Percentiles rank a stretch among this genome's conserved stretches.
Conservation (phyloP, 2,329 filamentous ascomycete genomes). For the Alternaria alternata region DNA sequence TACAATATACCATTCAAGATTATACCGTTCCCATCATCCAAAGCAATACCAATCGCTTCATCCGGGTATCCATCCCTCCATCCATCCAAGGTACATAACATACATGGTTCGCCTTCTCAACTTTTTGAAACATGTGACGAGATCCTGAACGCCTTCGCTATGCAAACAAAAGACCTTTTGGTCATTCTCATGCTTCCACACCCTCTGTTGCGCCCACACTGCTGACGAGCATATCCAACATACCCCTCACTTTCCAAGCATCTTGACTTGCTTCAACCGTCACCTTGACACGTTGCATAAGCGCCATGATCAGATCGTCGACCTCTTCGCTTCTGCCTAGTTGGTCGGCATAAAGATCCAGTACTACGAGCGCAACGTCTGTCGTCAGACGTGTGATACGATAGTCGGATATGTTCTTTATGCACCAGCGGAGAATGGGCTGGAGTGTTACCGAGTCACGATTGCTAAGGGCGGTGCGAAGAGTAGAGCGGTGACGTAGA, state of each 20-base stretch:
- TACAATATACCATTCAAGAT: conserved; percentile 32
- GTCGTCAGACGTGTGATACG: conserved; percentile 81
- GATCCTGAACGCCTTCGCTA: conserved; percentile 49
- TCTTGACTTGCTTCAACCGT: conserved; percentile 86
- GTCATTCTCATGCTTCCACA: conserved; percentile 20
- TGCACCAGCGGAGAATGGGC: conserved; percentile 84
- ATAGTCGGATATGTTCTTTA: conserved; percentile 81
- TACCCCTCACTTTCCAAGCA: conserved; percentile 82
- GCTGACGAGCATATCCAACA: conserved; percentile 81
- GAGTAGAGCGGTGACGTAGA: conserved; percentile 15
- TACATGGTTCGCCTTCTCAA: conserved; percentile 1
- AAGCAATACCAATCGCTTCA: conserved; percentile 24
- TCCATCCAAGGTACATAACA: not conserved
- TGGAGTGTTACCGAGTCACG: conserved; percentile 83
- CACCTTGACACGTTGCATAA: conserved; percentile 74
- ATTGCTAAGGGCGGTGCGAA: conserved; percentile 68
- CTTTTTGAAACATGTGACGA: conserved; percentile 11
- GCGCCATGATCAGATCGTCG: conserved; percentile 70
- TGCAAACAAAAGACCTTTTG: conserved; percentile 34
- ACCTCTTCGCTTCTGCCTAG: conserved; percentile 77
- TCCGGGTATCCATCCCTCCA: conserved; percentile 15
- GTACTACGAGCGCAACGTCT: conserved; percentile 80
- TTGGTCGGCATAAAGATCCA: conserved; percentile 88
- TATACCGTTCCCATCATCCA: conserved; percentile 33
- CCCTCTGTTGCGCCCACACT: conserved; percentile 55